Conservation (phyloP, 306 rosid species). For the Vigna trinervia region DNA sequence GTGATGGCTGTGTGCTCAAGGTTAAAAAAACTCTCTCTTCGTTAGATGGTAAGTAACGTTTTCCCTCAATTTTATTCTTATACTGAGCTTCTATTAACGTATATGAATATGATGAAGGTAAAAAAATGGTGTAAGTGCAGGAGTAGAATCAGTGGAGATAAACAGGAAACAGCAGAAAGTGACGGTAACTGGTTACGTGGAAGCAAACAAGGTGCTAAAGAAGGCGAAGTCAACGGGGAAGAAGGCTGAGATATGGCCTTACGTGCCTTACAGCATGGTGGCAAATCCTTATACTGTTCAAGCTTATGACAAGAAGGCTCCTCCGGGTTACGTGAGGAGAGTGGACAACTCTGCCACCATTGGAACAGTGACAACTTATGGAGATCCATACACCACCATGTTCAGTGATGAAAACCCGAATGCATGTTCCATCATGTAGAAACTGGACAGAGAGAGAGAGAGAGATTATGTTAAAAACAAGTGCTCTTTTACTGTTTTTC, state of each 20-base stretch:
- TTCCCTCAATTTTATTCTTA: neutral
- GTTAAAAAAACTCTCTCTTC: constrained; percentile 86
- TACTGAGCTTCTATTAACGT: neutral
- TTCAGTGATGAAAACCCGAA: constrained; percentile 98
- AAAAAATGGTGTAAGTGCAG: constrained; percentile 47
- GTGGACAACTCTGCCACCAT: constrained; percentile 55
- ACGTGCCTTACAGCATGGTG: constrained; percentile 78
- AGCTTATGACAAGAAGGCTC: constrained; percentile 91
- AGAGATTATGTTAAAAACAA: no score
- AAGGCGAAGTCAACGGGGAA: constrained; percentile 87
- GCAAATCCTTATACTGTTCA: constrained; percentile 72
- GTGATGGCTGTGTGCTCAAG: constrained; percentile 95
- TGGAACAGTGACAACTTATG: constrained; percentile 59
- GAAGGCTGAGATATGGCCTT: constrained; percentile 90
- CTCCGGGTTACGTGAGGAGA: constrained; percentile 86
- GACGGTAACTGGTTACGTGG: constrained; percentile 76
- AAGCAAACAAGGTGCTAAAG: constrained; percentile 83
- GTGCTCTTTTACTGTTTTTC: neutral
- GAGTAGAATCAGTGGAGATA: constrained; percentile 86
- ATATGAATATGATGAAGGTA: constrained; percentile 4
- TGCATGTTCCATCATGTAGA: constrained; percentile 83
- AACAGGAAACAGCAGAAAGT: constrained; percentile 94
- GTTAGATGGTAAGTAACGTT: constrained; percentile 56
- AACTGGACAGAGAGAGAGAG: no score
- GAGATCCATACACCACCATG: constrained; percentile 70